Conservation (phyloP, 768 basidiomycete genomes). For the Pulveroboletus sp. region DNA sequence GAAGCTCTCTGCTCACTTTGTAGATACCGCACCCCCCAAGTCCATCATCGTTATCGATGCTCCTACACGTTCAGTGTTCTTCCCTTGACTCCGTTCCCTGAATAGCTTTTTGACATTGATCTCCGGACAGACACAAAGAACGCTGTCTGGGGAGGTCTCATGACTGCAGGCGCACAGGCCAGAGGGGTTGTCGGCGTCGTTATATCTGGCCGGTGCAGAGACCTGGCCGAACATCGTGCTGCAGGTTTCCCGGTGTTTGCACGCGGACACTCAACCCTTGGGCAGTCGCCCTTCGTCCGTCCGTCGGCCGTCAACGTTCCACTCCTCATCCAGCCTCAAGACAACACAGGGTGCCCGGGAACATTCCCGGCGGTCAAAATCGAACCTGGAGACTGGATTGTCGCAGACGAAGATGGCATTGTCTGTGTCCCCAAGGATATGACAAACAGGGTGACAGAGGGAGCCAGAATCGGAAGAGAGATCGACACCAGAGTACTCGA, state of each 20-base stretch:
- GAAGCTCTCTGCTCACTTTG: constrained; percentile 67
- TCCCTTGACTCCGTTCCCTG: constrained; percentile 6
- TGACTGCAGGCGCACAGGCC: constrained; percentile 80
- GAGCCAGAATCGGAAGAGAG: constrained; percentile 54
- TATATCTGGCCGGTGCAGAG: constrained; percentile 82
- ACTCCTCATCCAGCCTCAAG: constrained; percentile 40
- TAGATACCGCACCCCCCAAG: constrained; percentile 66
- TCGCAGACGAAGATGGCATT: constrained; percentile 89
- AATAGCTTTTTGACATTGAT: constrained; percentile 1
- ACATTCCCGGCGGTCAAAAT: constrained; percentile 54
- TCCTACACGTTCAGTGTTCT: constrained; percentile 53
- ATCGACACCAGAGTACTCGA: constrained; percentile 67
- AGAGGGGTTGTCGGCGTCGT: constrained; percentile 69
- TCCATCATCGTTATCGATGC: constrained; percentile 71
- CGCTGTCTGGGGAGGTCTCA: constrained; percentile 90
- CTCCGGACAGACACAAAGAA: constrained; percentile 55
- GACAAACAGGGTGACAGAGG: constrained; percentile 49
- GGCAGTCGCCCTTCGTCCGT: constrained; percentile 80
- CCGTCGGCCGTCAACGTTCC: constrained; percentile 72
- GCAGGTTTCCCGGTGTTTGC: constrained; percentile 79
- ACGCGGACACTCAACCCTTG: constrained; percentile 76
- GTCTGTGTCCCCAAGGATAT: constrained; percentile 66
- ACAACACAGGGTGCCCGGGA: constrained; percentile 29
- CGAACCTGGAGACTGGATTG: constrained; percentile 72
- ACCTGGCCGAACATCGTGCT: constrained; percentile 70